Conservation (phyloP, 1,284 basidiomycete species). For the Ceratorhiza oryzae-sativae region DNA sequence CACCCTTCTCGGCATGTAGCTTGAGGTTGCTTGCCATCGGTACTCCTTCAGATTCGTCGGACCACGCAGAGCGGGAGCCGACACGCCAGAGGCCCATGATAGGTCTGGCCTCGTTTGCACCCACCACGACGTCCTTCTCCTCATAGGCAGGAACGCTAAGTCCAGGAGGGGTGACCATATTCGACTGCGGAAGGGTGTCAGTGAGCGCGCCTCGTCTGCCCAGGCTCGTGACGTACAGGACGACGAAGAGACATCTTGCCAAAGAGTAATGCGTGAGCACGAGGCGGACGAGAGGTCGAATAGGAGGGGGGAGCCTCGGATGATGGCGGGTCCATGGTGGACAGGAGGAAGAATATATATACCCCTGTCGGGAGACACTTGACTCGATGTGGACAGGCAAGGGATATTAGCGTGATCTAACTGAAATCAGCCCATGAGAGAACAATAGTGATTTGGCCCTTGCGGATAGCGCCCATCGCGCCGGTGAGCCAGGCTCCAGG, state of each 20-base stretch:
- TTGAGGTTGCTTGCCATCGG: constrained; percentile 12
- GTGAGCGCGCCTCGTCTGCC: not conserved
- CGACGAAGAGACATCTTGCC: constrained; percentile 23
- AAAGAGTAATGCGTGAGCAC: not conserved
- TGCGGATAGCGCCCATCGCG: constrained; percentile 4
- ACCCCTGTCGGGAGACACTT: constrained; percentile 14
- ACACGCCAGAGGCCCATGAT: constrained; percentile 31
- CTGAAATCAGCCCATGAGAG: constrained; percentile 6
- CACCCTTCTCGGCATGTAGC: constrained; percentile 23
- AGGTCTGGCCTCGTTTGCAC: not conserved
- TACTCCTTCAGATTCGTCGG: constrained; percentile 15
- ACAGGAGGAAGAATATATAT: constrained; percentile 19
- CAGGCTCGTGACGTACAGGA: not conserved
- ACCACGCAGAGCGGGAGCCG: constrained; percentile 23
- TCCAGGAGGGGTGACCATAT: constrained; percentile 28
- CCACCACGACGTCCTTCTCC: constrained; percentile 14
- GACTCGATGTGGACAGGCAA: constrained; percentile 3
- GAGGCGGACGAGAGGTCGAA: not conserved
- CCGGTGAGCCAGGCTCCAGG: not conserved
- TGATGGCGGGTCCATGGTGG: constrained; percentile 1
- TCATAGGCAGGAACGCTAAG: constrained; percentile 16
- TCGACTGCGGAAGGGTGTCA: constrained; percentile 12
- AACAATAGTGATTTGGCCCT: constrained; percentile 8
- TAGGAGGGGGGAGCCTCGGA: constrained; percentile 4
- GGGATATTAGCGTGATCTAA: not conserved